Evolutionary conservation across 2,329 filamentous ascomycete genomes (phyloP).

Genomic region (Colletotrichum endophyticum): DNA sequence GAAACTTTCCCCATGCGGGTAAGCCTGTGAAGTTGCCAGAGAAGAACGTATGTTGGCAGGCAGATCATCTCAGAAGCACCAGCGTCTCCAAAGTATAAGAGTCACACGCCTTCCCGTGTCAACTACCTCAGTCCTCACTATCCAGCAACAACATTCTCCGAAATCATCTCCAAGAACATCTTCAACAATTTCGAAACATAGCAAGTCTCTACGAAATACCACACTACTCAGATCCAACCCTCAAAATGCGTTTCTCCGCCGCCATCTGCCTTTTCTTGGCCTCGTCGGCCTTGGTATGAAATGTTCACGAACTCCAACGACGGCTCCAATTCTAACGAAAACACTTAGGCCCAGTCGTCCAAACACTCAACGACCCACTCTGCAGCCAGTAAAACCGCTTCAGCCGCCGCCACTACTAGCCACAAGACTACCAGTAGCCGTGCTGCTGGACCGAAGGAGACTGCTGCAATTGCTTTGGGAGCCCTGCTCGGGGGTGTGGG

Average conservation of each 20-base stretch:
- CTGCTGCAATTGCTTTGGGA: neutral
- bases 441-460: neutral
- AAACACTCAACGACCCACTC: neutral
- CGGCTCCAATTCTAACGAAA: neutral
- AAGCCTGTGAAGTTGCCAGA: neutral
- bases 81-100: neutral
- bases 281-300: neutral
- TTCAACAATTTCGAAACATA: neutral
- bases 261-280: neutral
- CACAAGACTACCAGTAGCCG: neutral
- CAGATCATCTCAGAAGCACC: neutral
- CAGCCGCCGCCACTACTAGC: neutral
- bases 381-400: neutral
- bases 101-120: neutral
- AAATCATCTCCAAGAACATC: neutral
- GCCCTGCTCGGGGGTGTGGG: neutral
- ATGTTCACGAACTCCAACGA: fast-evolving
- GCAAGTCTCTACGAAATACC: neutral
- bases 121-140: neutral
- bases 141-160: neutral
- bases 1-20: neutral
- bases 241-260: neutral
- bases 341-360: neutral
- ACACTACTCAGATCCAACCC: neutral
- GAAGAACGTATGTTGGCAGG: neutral